Base-by-base conservation (phyloP, 352 stramenopile genomes). In the Plasmopara halstedii region DNA sequence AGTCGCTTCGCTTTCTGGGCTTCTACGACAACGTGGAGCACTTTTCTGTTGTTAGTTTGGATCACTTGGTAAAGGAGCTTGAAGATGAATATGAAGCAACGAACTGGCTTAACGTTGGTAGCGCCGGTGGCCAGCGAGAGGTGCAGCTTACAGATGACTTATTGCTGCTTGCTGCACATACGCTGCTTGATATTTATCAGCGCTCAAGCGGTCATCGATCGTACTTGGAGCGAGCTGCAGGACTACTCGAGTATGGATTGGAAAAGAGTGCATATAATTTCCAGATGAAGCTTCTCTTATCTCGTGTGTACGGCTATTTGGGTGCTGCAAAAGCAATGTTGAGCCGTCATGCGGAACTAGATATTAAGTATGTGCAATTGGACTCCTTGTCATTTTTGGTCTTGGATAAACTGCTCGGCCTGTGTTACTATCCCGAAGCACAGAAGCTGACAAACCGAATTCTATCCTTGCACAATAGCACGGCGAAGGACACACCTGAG, bases 221-320 rank as follows among this genome's bases (percentile, higher is more conserved):
- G 14, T 43, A 84, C 22, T 53, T 94, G 2, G 38, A 85, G 18
- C 65, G 76, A 11, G 66, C 73, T 0, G 77, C 74, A 22, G 60
- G 60, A 23, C 50, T 88, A 34, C 55, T 94, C 0, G 82, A 94
- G 53, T 82, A 78, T 32, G 82, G 75, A 0, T 43, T 94, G n/a
- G 67, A 69, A 23, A 77, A 83, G 38, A 94, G 82, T 42, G 65
- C 73, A 21, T 94, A 90, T 71, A 94, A 94, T 48, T 94, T 94
- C 54, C 82, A 94, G 63, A 91, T 94, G 79, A 91, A 91, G 62
- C 63, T 94, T n/a, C 53, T 91, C 9, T 60, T 94, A 23, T 83
- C 67, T 19, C 82, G 74, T 17, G 59, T 94, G 20, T 94, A 94
- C 51, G 73, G 58, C 7, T 85, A 84, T 31, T 42, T 94, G 15